phyloP scores from a whole-genome alignment of 441 rosid genomes.

The Euphorbia celastroides region DNA sequence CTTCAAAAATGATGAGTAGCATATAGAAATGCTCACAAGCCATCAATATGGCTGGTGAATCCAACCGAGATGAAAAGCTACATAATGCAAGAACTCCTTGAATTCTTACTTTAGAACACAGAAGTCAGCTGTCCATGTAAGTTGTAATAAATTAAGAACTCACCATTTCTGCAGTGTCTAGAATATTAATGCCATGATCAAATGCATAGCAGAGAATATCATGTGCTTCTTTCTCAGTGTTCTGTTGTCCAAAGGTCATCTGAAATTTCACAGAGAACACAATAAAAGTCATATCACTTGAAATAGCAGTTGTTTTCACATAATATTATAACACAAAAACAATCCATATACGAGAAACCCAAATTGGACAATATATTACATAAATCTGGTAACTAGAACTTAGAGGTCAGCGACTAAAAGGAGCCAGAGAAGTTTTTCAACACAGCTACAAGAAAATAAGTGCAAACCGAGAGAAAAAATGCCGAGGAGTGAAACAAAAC shows the following conservation, averaged over 20 bases:
- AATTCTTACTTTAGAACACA: background rate
- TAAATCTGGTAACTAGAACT: background rate
- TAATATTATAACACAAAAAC: too few relatives aligned
- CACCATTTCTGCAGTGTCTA: slow-evolving; percentile 79
- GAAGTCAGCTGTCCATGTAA: background rate
- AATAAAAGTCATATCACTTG: slow-evolving; percentile 6
- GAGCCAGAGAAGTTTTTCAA: background rate
- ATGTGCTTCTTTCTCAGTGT: slow-evolving; percentile 87
- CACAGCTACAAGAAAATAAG: background rate
- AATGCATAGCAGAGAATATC: slow-evolving; percentile 69
- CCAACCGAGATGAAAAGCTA: background rate
- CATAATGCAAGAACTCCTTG: background rate
- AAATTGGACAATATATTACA: background rate
- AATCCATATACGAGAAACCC: too few relatives aligned
- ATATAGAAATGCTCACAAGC: too few relatives aligned
- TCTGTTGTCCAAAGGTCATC: slow-evolving; percentile 94
- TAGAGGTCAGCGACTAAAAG: background rate
- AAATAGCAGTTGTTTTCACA: too few relatives aligned
- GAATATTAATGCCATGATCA: slow-evolving; percentile 59
- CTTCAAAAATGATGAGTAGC: too few relatives aligned
- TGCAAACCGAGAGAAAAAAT: background rate
- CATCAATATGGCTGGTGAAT: slow-evolving; percentile 1
- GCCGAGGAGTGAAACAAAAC: too few relatives aligned
- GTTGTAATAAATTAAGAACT: slow-evolving; percentile 24
- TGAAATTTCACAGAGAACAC: slow-evolving; percentile 23